Percentiles rank a stretch among this genome's conserved stretches.
Evolutionary conservation across 2,329 filamentous ascomycete species (phyloP).

Genomic region (Colletotrichum agaves): DNA sequence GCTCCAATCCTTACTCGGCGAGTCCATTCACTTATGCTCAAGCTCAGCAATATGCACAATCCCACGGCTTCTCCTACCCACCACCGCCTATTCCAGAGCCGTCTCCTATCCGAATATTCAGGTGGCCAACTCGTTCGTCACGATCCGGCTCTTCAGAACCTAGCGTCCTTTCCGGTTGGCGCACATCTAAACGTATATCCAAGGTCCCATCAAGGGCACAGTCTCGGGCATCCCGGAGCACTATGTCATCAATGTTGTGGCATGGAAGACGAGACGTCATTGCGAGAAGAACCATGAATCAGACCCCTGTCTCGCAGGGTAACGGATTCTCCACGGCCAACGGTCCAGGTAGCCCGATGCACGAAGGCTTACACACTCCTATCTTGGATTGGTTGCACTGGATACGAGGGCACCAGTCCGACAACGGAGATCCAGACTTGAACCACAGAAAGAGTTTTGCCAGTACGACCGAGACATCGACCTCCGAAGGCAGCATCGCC

Average conservation of each 20-base stretch:
- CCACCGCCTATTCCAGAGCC: slow-evolving; percentile 20
- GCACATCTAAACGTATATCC: slow-evolving; percentile 4
- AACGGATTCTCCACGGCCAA: neutral
- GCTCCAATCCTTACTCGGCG: slow-evolving; percentile 2
- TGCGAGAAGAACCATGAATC: slow-evolving; percentile 12
- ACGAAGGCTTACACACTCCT: slow-evolving; percentile 13
- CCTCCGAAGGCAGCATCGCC: slow-evolving; percentile 10
- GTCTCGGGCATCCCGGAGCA: slow-evolving; percentile 28
- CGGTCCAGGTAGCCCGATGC: slow-evolving; percentile 8
- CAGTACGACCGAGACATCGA: slow-evolving; percentile 7
- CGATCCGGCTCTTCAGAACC: slow-evolving; percentile 6
- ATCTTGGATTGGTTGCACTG: slow-evolving; percentile 29
- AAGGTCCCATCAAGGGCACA: neutral
- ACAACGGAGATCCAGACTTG: slow-evolving; percentile 21
- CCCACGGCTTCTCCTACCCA: slow-evolving; percentile 18
- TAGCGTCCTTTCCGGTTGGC: neutral
- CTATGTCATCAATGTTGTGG: slow-evolving; percentile 33
- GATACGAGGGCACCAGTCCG: slow-evolving; percentile 27
- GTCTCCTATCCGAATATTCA: slow-evolving; percentile 33
- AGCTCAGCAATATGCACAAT: slow-evolving; percentile 34
- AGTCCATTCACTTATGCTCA: slow-evolving; percentile 32
- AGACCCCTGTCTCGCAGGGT: neutral
- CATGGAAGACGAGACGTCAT: slow-evolving; percentile 31
- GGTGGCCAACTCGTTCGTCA: slow-evolving; percentile 35
- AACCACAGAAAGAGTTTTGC: slow-evolving; percentile 32